Conservation (phyloP, 768 basidiomycete genomes). For the Mycena albidolilacea region DNA sequence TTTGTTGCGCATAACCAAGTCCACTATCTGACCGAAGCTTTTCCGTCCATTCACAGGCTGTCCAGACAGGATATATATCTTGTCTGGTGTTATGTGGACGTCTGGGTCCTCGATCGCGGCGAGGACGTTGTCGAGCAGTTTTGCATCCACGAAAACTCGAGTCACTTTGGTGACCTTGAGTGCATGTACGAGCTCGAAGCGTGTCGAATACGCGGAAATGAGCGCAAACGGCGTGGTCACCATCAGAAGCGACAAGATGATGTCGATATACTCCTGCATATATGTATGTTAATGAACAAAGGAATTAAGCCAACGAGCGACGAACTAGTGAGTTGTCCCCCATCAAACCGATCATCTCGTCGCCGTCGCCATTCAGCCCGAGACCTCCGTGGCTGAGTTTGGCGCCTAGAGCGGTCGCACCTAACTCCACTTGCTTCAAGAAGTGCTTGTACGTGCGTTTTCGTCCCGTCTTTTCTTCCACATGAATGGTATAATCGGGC, state of each 20-base stretch:
- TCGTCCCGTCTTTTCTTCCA: too few species aligned
- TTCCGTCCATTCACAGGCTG: constrained; percentile 52
- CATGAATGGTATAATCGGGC: constrained; percentile 47
- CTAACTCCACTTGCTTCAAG: constrained; percentile 40
- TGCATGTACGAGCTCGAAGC: constrained; percentile 68
- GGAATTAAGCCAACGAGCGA: constrained; percentile 54
- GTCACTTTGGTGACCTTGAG: constrained; percentile 65
- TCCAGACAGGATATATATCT: constrained; percentile 68
- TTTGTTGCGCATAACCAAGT: constrained; percentile 52
- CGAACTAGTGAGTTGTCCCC: constrained; percentile 78
- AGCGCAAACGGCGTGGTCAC: constrained; percentile 68
- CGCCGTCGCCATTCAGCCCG: constrained; percentile 60
- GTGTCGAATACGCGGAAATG: constrained; percentile 69
- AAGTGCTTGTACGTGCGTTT: too few species aligned
- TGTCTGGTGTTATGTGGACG: constrained; percentile 54
- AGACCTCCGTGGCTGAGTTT: constrained; percentile 67
- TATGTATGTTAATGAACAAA: constrained; percentile 1
- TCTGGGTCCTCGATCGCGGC: constrained; percentile 41
- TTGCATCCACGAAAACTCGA: constrained; percentile 67
- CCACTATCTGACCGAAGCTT: constrained; percentile 63
- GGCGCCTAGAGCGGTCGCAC: constrained; percentile 68
- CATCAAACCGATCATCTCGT: constrained; percentile 78
- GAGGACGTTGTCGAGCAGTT: constrained; percentile 50
- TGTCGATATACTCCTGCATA: constrained; percentile 66
- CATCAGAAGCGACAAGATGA: constrained; percentile 64